Conservation (phyloP, 768 basidiomycete genomes). For the Lactarius sanguifluus region DNA sequence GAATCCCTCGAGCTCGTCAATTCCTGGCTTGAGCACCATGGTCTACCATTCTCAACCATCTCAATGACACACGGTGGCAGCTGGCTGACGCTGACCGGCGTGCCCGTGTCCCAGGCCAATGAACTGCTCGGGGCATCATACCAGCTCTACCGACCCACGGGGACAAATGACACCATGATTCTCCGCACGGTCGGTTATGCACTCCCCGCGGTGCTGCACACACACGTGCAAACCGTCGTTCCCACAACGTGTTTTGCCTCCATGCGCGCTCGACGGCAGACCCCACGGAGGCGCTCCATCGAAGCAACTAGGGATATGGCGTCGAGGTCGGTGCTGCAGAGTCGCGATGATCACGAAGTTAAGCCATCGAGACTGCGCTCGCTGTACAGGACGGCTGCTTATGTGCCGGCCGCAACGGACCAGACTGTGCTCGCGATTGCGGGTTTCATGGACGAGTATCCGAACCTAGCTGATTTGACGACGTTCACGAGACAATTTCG, state of each 20-base stretch:
- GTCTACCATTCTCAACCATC: neutral
- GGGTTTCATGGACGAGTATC: neutral
- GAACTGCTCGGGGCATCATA: neutral
- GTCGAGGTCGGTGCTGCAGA: no score
- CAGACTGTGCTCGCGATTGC: neutral
- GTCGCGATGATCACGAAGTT: no score
- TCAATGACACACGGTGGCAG: neutral
- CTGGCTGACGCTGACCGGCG: neutral
- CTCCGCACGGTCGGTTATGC: neutral
- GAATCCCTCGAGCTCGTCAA: neutral
- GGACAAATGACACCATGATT: neutral
- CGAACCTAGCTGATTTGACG: neutral
- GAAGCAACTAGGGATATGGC: no score
- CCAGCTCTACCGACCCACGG: neutral
- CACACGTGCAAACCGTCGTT: neutral
- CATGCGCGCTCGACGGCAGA: neutral
- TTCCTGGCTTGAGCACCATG: neutral
- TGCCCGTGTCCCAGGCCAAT: neutral
- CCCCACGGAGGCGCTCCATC: neutral
- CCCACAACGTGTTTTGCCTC: neutral
- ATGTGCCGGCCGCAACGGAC: neutral
- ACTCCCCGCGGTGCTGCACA: neutral
- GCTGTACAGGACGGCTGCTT: neutral
- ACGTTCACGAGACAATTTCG: neutral
- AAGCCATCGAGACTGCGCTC: neutral